Conservation (phyloP, 1,139 yeast genomes). For the Hemisphaericaspora subhashii region DNA sequence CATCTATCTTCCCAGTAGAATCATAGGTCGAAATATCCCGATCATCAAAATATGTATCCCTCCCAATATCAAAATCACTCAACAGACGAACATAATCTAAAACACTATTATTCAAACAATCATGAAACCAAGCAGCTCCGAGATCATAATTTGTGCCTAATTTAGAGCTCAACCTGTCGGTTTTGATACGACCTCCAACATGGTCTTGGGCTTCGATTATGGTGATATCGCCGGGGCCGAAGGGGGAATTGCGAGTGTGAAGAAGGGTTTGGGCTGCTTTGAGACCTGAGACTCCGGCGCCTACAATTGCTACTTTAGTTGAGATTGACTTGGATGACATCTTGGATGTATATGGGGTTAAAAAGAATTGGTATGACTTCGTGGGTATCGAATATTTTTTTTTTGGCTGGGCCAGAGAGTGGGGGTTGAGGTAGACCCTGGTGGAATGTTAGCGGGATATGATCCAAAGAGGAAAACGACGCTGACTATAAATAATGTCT, state of each 20-base stretch:
- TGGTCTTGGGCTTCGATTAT: slow-evolving; percentile 52
- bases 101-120: slow-evolving; percentile 60
- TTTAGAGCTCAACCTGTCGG: slow-evolving; percentile 33
- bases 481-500: too few relatives aligned
- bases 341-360: not conserved
- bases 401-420: too few relatives aligned
- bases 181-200: slow-evolving; percentile 47
- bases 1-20: slow-evolving; percentile 36
- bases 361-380: not conserved
- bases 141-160: slow-evolving; percentile 55
- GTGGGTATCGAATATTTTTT: too few relatives aligned
- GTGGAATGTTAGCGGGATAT: too few relatives aligned
- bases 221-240: slow-evolving; percentile 31
- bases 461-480: too few relatives aligned
- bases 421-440: too few relatives aligned
- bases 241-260: slow-evolving; percentile 29
- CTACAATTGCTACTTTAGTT: slow-evolving; percentile 44
- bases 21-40: slow-evolving; percentile 43
- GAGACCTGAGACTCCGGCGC: slow-evolving; percentile 84
- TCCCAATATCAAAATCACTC: slow-evolving; percentile 24
- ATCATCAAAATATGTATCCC: slow-evolving; percentile 53
- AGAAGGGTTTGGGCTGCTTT: slow-evolving; percentile 69
- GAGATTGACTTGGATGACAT: slow-evolving; percentile 2
- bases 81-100: slow-evolving; percentile 30
- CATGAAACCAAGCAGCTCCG: slow-evolving; percentile 93